Evolutionary conservation across 441 rosid species (phyloP), one percentile per base, ranked within the genome.

Genomic region (Gossypium lobatum): DNA sequence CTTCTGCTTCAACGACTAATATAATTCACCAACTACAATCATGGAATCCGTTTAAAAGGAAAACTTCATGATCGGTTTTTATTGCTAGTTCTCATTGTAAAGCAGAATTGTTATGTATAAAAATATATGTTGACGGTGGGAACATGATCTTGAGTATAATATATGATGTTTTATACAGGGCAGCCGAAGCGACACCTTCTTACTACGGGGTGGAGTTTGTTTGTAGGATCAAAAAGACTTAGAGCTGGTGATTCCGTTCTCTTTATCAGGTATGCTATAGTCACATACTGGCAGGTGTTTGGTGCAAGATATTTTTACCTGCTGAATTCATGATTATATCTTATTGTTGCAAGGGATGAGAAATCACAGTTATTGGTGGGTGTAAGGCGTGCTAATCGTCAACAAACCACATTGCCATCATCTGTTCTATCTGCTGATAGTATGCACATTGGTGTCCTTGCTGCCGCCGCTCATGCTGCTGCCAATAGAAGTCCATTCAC

Each of bases 191-290:
- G 99, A 53, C 99, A 95, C 79, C 99, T 95, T 75, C 86, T 95
- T 16, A 95, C 99, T 23, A 95, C 99, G n/a, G 99, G 99, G 6
- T 95, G 99, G 99, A 95, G 99, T 82, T 80, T 93, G 83, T 95
- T 95, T 78, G 93, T 93, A 42, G 96, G 99, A 1, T 88, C 99
- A 1, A 95, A 95, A 83, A 88, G 99, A 83, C 89, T 95, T 8
- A 90, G 89, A 77, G 97, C 99, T 2, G 99, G 99, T 3, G 99
- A 95, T 84, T 87, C 98, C 31, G 98, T 95, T 66, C 81, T 95
- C 76, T 95, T 95, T 80, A 93, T 95, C 73, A 91, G 97, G 98
- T 92, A 81, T 79, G 18, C 63, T 60, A 3, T 69, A 20, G 21
- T 60, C 68, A 3, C 39, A 20, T 64, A 61, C 13, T 3, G 48